Percentiles rank a stretch among this genome's conserved stretches.
Conservation (phyloP, 169 alveolate species). For the Plasmodium cynomolgi region DNA sequence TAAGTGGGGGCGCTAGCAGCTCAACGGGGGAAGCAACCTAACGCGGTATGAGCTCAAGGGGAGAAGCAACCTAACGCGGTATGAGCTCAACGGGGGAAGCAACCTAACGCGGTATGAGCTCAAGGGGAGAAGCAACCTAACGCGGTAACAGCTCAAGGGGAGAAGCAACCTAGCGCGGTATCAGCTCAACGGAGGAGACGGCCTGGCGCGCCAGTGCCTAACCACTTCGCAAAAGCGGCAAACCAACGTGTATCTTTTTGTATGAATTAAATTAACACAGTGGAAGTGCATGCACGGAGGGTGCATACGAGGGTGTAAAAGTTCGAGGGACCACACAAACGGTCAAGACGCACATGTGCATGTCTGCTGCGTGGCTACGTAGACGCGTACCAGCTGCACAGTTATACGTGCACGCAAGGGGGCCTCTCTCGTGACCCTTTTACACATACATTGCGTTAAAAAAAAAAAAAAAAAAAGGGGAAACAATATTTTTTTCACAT, state of each 20-base stretch:
- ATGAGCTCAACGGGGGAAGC: background rate
- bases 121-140: background rate
- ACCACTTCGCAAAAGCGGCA: background rate
- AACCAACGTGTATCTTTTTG: background rate
- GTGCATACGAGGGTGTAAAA: background rate
- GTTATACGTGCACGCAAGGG: background rate
- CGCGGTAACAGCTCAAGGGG: background rate
- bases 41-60: background rate
- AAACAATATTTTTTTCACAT: background rate
- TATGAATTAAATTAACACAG: constrained; percentile 1
- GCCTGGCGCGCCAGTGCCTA: no score
- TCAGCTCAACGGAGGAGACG: background rate
- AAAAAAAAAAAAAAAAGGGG: background rate
- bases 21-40: background rate
- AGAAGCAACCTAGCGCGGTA: background rate
- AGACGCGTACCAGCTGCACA: background rate
- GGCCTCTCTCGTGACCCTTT: background rate
- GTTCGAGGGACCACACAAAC: background rate
- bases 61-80: background rate
- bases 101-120: background rate
- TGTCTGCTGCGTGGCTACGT: background rate
- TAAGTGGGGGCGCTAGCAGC: background rate
- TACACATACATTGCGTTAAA: background rate
- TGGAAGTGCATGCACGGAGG: background rate
- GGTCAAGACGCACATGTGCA: background rate